Base-by-base conservation (phyloP, 2,329 filamentous ascomycete species). In the Neonectria punicea region DNA sequence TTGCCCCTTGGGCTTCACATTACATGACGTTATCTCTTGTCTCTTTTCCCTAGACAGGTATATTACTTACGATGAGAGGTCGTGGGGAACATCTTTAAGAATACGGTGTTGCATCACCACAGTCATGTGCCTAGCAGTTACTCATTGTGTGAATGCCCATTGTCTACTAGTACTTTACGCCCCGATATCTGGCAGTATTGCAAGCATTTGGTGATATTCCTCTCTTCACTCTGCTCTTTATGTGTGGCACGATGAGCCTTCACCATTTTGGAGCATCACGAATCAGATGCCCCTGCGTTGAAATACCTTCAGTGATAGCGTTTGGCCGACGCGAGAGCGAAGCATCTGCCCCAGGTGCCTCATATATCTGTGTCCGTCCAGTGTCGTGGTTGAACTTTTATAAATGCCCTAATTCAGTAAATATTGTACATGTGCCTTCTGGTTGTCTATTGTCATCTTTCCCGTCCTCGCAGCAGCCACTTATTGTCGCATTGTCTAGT, bases 371-470 rank as follows among this genome's bases (percentile, higher is more conserved):
- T n/a, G 16, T 14, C 7, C n/a, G 3, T 14, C 25, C 6, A 20
- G 47, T 32, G 9, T 34, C 30, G 9, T 28, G 46, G 56, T 53
- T 30, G n/a, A 18, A 22, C 9, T 53, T 46, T 41, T 39, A 53
- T 36, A 53, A 36, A 41, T 47, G 57, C 36, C 43, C 14, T 14
- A 44, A 13, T 47, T 28, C 39, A 28, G 30, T 53, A 16, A 41
- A 60, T 63, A 59, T 30, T 64, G 22, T 64, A 64, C 61, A 64
- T 55, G 30, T 59, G 39, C 18, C 6, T 55, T 20, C 16, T 16
- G 14, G 28, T n/a, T 32, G 13, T 25, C 47, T 34, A 43, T 25
- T 34, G n/a, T 20, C 28, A 22, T 16, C 25, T 46, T 14, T 13
- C 11, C 46, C 28, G 11, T 11, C n/a, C 28, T 28, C n/a, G 25